These are phyloP conservation scores for Pouteria campechiana DNA, from an alignment of 179 eudicot genomes.

Conservation along the genomic window DNA sequence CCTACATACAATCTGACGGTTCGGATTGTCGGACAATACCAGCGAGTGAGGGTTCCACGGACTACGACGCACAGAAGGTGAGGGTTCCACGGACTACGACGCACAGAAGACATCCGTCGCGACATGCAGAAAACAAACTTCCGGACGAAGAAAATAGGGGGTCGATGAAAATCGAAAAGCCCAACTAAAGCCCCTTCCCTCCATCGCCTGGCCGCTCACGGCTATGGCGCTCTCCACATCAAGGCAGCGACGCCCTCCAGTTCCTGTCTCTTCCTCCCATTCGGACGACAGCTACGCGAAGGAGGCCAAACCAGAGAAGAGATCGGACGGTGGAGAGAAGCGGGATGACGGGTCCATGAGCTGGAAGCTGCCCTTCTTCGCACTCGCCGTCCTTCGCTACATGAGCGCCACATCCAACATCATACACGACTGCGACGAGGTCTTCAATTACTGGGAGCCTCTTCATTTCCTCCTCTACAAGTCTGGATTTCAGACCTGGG, in stretches of 20 bases:
- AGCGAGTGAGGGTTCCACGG: too few relatives aligned
- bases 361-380: conserved; percentile 56
- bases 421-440: conserved; percentile 97
- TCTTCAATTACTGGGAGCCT: conserved; percentile 99
- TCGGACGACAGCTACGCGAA: conserved; percentile 40
- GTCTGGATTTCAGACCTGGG: conserved; percentile 98
- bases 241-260: conserved; percentile 49
- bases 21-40: too few relatives aligned
- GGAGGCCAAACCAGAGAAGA: conserved; percentile 43
- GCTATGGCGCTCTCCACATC: conserved; percentile 40
- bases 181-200: too few relatives aligned
- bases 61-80: too few relatives aligned
- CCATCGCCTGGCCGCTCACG: too few relatives aligned
- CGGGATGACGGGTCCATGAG: conserved; percentile 29
- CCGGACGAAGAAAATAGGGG: too few relatives aligned
- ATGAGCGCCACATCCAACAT: conserved; percentile 90
- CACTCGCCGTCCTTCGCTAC: conserved; percentile 62
- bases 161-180: too few relatives aligned
- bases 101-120: too few relatives aligned
- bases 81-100: too few relatives aligned
- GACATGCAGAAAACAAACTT: too few relatives aligned
- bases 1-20: too few relatives aligned
- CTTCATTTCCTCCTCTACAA: conserved; percentile 71
- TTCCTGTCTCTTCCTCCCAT: conserved; percentile 20
- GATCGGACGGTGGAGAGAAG: conserved; percentile 14